Conservation (phyloP, 2,329 filamentous ascomycete genomes). For the Hymenoscyphus scutula region DNA sequence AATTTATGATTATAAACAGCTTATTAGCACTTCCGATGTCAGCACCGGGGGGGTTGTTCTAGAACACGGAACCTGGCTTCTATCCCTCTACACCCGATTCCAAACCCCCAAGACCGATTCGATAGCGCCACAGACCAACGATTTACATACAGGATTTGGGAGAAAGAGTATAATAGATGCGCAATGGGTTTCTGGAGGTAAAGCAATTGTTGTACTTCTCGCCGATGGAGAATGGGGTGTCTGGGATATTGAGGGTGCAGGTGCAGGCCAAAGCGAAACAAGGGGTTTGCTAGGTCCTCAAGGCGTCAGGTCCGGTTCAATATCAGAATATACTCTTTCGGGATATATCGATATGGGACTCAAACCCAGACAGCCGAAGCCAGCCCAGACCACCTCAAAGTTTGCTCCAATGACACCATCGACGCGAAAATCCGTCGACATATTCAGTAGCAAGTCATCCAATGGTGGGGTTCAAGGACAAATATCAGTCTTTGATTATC, state of each 20-base stretch:
- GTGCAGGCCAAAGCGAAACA: conserved; percentile 49
- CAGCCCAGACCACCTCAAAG: conserved; percentile 41
- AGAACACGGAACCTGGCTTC: conserved; percentile 61
- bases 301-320: conserved; percentile 52
- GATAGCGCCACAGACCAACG: conserved; percentile 46
- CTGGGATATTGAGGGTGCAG: conserved; percentile 62
- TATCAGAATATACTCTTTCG: conserved; percentile 56
- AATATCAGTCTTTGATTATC: conserved; percentile 34
- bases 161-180: conserved; percentile 62
- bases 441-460: conserved; percentile 26
- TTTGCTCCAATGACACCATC: conserved; percentile 66
- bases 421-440: conserved; percentile 43
- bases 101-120: conserved; percentile 26
- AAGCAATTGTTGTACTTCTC: conserved; percentile 56
- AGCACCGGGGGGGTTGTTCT: conserved; percentile 42
- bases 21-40: conserved; percentile 51
- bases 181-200: conserved; percentile 59
- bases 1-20: conserved; percentile 58
- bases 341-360: conserved; percentile 59
- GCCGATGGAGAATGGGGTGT: conserved; percentile 67
- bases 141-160: conserved; percentile 44
- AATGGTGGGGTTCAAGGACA: conserved; percentile 25
- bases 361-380: conserved; percentile 26
- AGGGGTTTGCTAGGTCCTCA: conserved; percentile 40
- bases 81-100: conserved; percentile 54